Conservation (phyloP, 1,139 yeast species). For the Blastobotrys capitulatus region DNA sequence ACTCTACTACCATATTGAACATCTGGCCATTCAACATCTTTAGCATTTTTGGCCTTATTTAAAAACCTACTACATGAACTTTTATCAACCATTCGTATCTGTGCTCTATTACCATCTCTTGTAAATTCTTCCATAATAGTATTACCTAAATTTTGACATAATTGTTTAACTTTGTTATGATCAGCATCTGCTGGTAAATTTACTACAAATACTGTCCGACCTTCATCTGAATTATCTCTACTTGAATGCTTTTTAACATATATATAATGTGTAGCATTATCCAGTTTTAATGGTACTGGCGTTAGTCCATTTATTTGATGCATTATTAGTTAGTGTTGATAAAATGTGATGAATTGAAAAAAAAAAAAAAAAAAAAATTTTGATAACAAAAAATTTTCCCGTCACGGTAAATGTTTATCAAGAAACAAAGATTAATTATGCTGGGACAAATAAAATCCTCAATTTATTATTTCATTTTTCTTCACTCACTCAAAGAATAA, state of each 20-base stretch:
- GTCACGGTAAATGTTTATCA: background rate
- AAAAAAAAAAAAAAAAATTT: background rate
- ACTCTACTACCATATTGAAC: conserved; percentile 25
- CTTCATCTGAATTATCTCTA: conserved; percentile 29
- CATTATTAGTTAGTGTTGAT: background rate
- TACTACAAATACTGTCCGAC: conserved; percentile 58
- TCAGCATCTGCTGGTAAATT: conserved; percentile 67
- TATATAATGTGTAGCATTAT: conserved; percentile 27
- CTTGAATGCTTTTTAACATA: conserved; percentile 28
- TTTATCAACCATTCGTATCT: conserved; percentile 71
- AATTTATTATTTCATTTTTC: too few species aligned
- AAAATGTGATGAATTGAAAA: background rate
- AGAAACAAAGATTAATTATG: background rate
- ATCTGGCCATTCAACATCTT: conserved; percentile 25
- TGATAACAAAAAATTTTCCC: background rate
- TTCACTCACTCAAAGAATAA: too few species aligned
- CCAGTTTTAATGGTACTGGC: conserved; percentile 44
- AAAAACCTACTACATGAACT: conserved; percentile 65
- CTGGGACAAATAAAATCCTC: too few species aligned
- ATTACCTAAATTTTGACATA: conserved; percentile 55
- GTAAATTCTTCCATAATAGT: conserved; percentile 48
- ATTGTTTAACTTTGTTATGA: conserved; percentile 47
- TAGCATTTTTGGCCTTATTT: conserved; percentile 42
- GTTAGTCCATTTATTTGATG: conserved; percentile 49
- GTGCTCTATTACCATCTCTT: conserved; percentile 41